phyloP scores from a whole-genome alignment of 108 stramenopile genomes.

The Mayamaea pseudoterrestris region DNA sequence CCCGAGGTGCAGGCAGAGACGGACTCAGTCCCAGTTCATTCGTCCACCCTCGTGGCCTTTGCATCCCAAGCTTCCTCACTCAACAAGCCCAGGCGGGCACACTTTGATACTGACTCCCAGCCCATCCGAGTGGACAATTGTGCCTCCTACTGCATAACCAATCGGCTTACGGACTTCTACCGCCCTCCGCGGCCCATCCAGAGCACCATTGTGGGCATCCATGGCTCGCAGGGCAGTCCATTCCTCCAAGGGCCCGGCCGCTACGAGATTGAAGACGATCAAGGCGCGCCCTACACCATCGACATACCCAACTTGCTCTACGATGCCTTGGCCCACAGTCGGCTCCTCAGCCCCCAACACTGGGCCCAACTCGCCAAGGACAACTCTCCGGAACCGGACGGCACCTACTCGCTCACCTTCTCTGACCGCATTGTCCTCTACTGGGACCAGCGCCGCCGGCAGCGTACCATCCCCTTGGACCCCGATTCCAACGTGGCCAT shows the following conservation, averaged over 20 bases:
- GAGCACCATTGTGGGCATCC: slow-evolving; percentile 6
- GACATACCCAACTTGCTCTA: slow-evolving; percentile 21
- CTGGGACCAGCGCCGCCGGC: slow-evolving; percentile 2
- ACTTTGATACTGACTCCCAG: slow-evolving; percentile 15
- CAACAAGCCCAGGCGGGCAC: not conserved
- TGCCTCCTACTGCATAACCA: slow-evolving; percentile 6
- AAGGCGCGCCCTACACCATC: slow-evolving; percentile 13
- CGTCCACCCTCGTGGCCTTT: too few relatives aligned
- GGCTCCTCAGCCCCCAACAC: slow-evolving; percentile 30
- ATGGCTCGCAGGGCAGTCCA: not conserved
- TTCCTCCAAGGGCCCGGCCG: slow-evolving; percentile 1
- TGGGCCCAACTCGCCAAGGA: slow-evolving; percentile 17
- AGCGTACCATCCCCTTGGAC: slow-evolving; percentile 10
- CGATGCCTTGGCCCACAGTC: slow-evolving; percentile 5
- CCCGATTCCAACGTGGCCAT: slow-evolving; percentile 14
- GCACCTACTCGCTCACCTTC: not conserved
- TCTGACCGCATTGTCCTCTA: not conserved
- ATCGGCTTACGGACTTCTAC: slow-evolving; percentile 2
- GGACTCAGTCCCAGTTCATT: too few relatives aligned
- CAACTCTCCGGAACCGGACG: not conserved
- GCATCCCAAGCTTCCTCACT: too few relatives aligned
- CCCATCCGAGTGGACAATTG: slow-evolving; percentile 13
- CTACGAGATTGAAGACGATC: slow-evolving; percentile 17
- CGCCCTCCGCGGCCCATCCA: not conserved
- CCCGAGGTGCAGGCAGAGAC: too few relatives aligned